Evolutionary conservation across 257 asterid species (phyloP), one percentile per base, ranked within the genome.

Genomic region (Lavandula angustifolia): DNA sequence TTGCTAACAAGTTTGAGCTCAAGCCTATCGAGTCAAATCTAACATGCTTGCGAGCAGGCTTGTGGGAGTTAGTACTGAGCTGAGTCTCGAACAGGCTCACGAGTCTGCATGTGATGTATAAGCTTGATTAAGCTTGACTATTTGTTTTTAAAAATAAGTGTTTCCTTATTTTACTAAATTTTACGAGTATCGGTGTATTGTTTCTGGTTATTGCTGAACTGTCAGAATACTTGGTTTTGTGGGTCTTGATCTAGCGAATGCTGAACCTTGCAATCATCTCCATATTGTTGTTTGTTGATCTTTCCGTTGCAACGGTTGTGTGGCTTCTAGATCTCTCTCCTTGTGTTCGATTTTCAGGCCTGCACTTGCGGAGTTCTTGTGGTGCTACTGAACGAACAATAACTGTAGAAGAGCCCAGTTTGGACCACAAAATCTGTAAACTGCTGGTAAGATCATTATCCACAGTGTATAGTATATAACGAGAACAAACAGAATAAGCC

Each of bases 281-380:
- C 65, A 34, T 46, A 29, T 62, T 56, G 46, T 27, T 10, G 51
- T 10, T 42, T 12, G 8, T 35, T 3, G 1, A 3, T 7, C 9
- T 9, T 37, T 54, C 46, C 29, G 61, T n/a, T 33, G 8, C 29
- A 29, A 50, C 43, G 46, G 11, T 41, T 7, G 47, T 41, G 64
- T 22, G 54, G 49, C 33, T 53, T 61, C 74, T 33, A 31, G 71
- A 48, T 74, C 58, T 68, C 67, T 43, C 61, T 38, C 66, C 62
- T 3, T 48, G 11, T 29, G 18, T 32, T 61, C 34, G 41, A 42
- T 22, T 41, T 61, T 29, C 72, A 54, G 67, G 66, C 54, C 49
- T 61, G 75, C 57, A 18, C 27, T 14, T 5, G 5, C 9, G 9
- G n/a, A 33, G 34, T 37, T 38, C 51, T 34, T n/a, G 18, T 34